phyloP scores from a whole-genome alignment of 1,139 yeast species.

The Arxiozyma heterogenica region DNA sequence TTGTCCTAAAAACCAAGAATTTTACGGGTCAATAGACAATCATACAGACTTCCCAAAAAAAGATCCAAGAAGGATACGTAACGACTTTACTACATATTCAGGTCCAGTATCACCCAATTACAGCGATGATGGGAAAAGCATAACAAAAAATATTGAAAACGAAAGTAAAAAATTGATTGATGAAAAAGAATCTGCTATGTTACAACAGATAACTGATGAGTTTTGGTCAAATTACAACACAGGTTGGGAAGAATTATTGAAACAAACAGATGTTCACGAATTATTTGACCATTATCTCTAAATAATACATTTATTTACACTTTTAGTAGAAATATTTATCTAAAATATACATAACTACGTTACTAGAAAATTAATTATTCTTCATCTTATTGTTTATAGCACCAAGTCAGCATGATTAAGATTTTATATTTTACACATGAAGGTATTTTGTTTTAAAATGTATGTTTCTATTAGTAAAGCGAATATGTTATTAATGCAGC shows the following conservation, averaged over 20 bases:
- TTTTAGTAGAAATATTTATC: neutral
- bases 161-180: neutral
- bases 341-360: neutral
- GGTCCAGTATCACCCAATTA: neutral
- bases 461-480: too few species aligned
- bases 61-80: too few species aligned
- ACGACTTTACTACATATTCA: neutral
- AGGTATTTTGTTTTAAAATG: too few species aligned
- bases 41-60: neutral
- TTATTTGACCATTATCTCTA: conserved; percentile 1
- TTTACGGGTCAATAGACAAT: neutral
- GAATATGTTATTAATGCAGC: too few species aligned
- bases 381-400: neutral
- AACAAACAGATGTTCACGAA: conserved; percentile 2
- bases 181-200: conserved; percentile 5
- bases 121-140: neutral
- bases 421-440: too few species aligned
- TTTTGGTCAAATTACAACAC: conserved; percentile 16
- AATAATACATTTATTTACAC: neutral
- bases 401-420: too few species aligned
- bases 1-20: neutral
- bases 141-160: neutral
- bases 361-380: neutral
- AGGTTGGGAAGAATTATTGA: conserved; percentile 13
- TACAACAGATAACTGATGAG: conserved; percentile 12